Percentiles rank a stretch among this genome's conserved stretches.
Conservation (phyloP, 768 basidiomycete genomes). For the Tulasnella sp. region DNA sequence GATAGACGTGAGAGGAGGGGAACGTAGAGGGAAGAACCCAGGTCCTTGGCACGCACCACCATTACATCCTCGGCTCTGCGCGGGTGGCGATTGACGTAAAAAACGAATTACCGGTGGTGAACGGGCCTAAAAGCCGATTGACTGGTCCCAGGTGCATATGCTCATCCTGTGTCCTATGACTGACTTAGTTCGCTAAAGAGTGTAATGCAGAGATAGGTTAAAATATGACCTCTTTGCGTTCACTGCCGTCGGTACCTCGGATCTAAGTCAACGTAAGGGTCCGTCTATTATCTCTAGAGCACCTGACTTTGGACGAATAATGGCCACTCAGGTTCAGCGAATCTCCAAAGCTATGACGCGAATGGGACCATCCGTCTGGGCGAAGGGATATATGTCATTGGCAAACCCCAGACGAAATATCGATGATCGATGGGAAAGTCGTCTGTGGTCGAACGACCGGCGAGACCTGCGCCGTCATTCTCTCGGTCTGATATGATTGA, state of each 20-base stretch:
- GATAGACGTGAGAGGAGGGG: conserved; percentile 14
- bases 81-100: conserved; percentile 5
- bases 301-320: background rate
- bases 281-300: background rate
- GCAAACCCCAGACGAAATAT: background rate
- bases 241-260: conserved; percentile 7
- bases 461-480: background rate
- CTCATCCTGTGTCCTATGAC: conserved; percentile 9
- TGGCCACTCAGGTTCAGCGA: background rate
- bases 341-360: background rate
- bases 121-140: conserved; percentile 6
- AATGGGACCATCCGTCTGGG: background rate
- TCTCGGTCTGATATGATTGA: conserved; percentile 2
- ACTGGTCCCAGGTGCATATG: background rate
- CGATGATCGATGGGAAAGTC: conserved; percentile 13
- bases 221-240: background rate
- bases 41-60: conserved; percentile 9
- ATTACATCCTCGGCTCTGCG: background rate
- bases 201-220: conserved; percentile 8
- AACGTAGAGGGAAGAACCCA: background rate
- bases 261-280: background rate
- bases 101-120: background rate
- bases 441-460: background rate
- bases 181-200: conserved; percentile 2
- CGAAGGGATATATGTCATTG: background rate